These are phyloP conservation scores for Geosmithia flava DNA, from an alignment of 2,329 filamentous ascomycete species.

Conservation along the genomic window DNA sequence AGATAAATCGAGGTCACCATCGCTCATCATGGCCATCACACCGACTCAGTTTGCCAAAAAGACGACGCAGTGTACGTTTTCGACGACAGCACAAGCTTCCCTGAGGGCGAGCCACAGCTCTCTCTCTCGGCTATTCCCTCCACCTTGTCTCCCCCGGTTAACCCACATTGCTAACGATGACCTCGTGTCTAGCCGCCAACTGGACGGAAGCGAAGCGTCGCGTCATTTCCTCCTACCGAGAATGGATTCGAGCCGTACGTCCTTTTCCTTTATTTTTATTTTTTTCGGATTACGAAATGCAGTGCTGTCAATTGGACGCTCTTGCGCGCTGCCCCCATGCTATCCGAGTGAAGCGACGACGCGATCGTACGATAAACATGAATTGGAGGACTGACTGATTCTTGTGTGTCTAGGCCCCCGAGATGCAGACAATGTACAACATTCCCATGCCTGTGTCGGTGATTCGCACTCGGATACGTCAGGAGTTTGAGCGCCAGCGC, in stretches of 20 bases:
- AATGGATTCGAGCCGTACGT: constrained; percentile 94
- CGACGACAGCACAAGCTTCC: neutral
- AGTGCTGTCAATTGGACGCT: neutral
- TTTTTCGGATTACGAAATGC: neutral
- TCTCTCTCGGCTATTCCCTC: neutral
- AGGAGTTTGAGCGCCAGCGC: constrained; percentile 94
- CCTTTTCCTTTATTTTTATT: neutral
- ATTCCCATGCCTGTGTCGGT: constrained; percentile 77
- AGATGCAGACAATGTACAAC: constrained; percentile 96
- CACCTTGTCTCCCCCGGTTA: constrained; percentile 18
- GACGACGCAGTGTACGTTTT: constrained; percentile 61
- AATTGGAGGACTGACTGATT: constrained; percentile 4
- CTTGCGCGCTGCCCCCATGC: neutral
- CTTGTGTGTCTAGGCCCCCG: constrained; percentile 56
- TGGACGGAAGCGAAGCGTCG: constrained; percentile 80
- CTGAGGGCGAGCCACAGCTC: too few species aligned
- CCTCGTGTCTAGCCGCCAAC: constrained; percentile 63
- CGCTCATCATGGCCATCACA: constrained; percentile 67
- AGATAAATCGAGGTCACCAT: constrained; percentile 14
- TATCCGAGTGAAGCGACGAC: neutral
- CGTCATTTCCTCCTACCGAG: constrained; percentile 81
- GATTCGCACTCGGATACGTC: constrained; percentile 84
- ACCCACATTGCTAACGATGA: neutral
- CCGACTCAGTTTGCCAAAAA: constrained; percentile 82
- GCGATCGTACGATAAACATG: neutral